Percentiles rank a stretch among this genome's conserved stretches.
Conservation (phyloP, 352 stramenopile genomes). For the Globisporangium carolinianum region DNA sequence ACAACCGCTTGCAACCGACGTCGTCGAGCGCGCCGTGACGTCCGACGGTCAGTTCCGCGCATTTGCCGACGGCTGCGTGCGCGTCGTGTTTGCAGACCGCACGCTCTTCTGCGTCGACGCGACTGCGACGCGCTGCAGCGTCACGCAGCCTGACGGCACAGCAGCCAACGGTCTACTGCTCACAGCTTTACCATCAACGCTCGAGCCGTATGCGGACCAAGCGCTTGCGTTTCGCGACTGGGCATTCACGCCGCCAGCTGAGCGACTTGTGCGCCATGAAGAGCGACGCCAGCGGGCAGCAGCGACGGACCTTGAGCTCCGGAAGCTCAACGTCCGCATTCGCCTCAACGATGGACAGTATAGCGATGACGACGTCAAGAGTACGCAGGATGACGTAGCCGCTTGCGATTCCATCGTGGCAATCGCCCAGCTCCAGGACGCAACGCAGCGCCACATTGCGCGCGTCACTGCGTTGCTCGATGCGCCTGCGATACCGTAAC, state of each 20-base stretch:
- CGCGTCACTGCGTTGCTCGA: constrained; percentile 30
- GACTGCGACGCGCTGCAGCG: constrained; percentile 21
- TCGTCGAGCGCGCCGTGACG: constrained; percentile 39
- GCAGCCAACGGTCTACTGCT: constrained; percentile 7
- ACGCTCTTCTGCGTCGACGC: constrained; percentile 61
- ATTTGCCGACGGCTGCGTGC: constrained; percentile 54
- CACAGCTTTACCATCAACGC: constrained; percentile 11
- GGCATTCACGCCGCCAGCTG: constrained; percentile 45
- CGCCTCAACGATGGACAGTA: constrained; percentile 20
- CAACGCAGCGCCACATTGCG: constrained; percentile 47
- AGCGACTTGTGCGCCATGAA: constrained; percentile 37
- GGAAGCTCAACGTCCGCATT: constrained; percentile 36
- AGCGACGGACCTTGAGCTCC: constrained; percentile 27
- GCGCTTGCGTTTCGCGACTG: constrained; percentile 60
- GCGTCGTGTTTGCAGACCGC: constrained; percentile 58
- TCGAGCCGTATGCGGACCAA: constrained; percentile 44
- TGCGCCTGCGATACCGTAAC: constrained; percentile 1
- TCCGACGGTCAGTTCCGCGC: constrained; percentile 54
- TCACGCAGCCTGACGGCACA: constrained; percentile 47
- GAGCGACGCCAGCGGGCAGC: constrained; percentile 24
- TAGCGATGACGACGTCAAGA: constrained; percentile 3
- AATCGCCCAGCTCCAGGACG: constrained; percentile 26
- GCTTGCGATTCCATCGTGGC: neutral
- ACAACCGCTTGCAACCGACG: neutral
- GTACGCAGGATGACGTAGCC: too few species aligned